A percentile compares a stretch with the other conserved stretches of the same genome.
phyloP scores from a whole-genome alignment of 2,329 filamentous ascomycete genomes.

The Cladobotryum protrusum region DNA sequence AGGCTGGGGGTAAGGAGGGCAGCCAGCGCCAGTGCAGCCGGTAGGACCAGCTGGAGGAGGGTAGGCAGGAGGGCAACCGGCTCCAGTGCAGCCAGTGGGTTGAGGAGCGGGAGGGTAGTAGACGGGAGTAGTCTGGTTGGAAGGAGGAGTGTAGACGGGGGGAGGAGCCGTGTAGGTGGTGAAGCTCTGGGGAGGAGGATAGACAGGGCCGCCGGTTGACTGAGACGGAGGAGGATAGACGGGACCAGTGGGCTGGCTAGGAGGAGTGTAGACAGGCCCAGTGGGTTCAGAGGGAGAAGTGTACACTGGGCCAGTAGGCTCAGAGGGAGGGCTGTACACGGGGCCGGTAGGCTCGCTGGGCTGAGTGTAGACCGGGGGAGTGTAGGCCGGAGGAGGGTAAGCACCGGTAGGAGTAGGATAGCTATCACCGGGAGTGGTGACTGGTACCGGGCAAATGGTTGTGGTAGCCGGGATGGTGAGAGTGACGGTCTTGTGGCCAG shows the following conservation, averaged over 20 bases:
- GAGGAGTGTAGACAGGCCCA: not conserved
- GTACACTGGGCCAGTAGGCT: not conserved
- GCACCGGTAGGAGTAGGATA: not conserved
- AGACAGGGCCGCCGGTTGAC: not conserved
- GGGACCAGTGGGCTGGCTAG: not conserved
- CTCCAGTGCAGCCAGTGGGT: not conserved
- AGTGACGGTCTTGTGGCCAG: slow-evolving; percentile 29
- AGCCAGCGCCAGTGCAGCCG: slow-evolving; percentile 1
- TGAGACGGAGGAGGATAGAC: not conserved
- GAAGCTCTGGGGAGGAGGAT: not conserved
- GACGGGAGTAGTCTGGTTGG: slow-evolving; percentile 6
- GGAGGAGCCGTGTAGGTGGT: not conserved
- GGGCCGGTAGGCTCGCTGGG: not conserved
- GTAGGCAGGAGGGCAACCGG: not conserved
- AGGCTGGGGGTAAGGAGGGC: not conserved
- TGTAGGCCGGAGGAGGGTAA: not conserved
- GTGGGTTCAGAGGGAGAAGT: not conserved
- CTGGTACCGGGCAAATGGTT: not conserved
- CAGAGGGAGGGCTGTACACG: not conserved
- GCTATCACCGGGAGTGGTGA: too few relatives aligned
- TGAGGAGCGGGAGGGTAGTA: slow-evolving; percentile 2
- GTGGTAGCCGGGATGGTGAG: slow-evolving; percentile 26
- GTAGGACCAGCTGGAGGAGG: not conserved
- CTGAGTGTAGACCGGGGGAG: slow-evolving; percentile 1
- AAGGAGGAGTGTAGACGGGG: slow-evolving; percentile 4